Conservation (phyloP, 306 rosid genomes). For the Cyamopsis tetragonoloba region DNA sequence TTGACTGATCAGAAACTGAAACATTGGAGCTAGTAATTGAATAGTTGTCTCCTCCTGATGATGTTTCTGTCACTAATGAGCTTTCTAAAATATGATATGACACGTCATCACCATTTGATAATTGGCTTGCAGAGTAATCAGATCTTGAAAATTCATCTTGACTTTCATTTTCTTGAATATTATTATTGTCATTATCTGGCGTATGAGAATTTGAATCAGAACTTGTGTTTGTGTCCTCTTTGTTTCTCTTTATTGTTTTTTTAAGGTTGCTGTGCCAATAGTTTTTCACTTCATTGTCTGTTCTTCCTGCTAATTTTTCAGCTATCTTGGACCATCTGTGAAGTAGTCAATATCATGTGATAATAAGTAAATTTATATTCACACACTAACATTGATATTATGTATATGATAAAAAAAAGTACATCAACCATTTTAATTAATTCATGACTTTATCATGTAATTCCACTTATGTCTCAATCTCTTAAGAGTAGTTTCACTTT, state of each 20-base stretch:
- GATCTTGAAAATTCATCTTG: neutral
- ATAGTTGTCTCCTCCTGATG: neutral
- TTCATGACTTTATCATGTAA: no score
- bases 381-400: neutral
- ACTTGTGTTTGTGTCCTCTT: neutral
- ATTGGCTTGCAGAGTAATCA: slow-evolving; percentile 23
- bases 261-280: slow-evolving; percentile 62
- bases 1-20: neutral
- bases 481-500: no score
- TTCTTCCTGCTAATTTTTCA: slow-evolving; percentile 54
- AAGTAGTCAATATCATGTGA: no score
- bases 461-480: no score
- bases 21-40: neutral
- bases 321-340: slow-evolving; percentile 66
- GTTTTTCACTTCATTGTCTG: slow-evolving; percentile 68
- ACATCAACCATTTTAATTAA: no score
- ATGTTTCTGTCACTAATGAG: slow-evolving; percentile 23
- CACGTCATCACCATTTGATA: neutral
- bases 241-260: slow-evolving; percentile 24
- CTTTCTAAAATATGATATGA: slow-evolving; percentile 37
- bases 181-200: neutral
- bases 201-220: neutral
- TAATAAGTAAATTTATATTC: neutral
- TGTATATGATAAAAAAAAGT: no score
- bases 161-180: neutral